phyloP scores from a whole-genome alignment of 1,139 yeast genomes.

The Taphrina deformans region DNA sequence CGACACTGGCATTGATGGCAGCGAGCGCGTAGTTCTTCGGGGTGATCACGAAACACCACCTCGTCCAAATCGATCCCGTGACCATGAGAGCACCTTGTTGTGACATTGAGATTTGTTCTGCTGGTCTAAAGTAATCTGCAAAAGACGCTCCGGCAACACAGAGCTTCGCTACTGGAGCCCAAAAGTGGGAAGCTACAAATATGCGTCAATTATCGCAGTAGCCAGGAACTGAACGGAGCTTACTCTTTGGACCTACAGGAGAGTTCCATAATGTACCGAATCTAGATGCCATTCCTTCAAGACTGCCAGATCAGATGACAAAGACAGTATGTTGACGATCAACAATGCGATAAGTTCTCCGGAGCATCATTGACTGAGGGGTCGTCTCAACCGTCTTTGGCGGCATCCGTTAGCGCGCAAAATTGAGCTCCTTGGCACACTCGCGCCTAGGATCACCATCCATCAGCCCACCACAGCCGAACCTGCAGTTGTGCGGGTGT shows the following conservation, averaged over 20 bases:
- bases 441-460: neutral
- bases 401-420: neutral
- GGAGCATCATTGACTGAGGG: neutral
- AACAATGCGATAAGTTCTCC: neutral
- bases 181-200: conserved; percentile 6
- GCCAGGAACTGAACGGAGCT: too few species aligned
- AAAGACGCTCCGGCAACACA: conserved; percentile 35
- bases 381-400: conserved; percentile 1
- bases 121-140: conserved; percentile 36
- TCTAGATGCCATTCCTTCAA: conserved; percentile 9
- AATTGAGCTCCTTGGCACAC: neutral
- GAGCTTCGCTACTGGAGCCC: conserved; percentile 19
- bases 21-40: conserved; percentile 89
- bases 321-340: neutral
- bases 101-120: conserved; percentile 35
- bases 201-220: too few species aligned
- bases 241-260: conserved; percentile 30
- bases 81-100: conserved; percentile 64
- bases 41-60: conserved; percentile 93
- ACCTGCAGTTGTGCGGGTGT: too few species aligned
- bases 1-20: conserved; percentile 89
- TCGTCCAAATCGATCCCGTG: conserved; percentile 95
- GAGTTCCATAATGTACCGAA: conserved; percentile 23
- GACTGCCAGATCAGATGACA: neutral
- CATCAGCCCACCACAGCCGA: too few species aligned